A percentile compares a stretch with the other conserved stretches of the same genome.
Evolutionary conservation across 495 filamentous ascomycete genomes (phyloP).

Genomic region (Bacidia rubella): DNA sequence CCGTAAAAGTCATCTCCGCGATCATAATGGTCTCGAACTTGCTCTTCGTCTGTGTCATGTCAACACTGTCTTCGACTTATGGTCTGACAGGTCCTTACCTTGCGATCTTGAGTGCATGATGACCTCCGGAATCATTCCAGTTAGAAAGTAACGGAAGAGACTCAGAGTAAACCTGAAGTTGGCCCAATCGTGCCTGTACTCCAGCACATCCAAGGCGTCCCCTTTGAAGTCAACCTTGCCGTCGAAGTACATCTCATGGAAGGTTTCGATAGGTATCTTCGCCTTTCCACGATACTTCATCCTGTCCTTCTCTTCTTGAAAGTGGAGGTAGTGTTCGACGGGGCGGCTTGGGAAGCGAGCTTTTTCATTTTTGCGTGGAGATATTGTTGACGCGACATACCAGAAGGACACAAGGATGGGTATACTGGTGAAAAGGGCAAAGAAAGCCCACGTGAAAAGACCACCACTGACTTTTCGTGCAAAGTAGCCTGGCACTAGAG

Average conservation of each 20-base stretch:
- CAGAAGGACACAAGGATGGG: slow-evolving; percentile 47
- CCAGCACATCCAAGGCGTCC: slow-evolving; percentile 44
- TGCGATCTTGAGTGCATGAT: slow-evolving; percentile 57
- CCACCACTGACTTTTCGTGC: slow-evolving; percentile 41
- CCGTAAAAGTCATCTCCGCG: slow-evolving; percentile 64
- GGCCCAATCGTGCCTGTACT: slow-evolving; percentile 57
- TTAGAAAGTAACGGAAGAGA: slow-evolving; percentile 53
- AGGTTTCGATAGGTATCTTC: slow-evolving; percentile 53
- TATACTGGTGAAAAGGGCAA: slow-evolving; percentile 39
- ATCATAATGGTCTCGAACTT: slow-evolving; percentile 65
- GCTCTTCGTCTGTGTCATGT: slow-evolving; percentile 48
- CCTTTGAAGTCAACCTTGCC: slow-evolving; percentile 52
- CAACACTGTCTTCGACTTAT: background rate
- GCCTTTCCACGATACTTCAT: slow-evolving; percentile 45
- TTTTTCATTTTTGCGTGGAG: slow-evolving; percentile 50
- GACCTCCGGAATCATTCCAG: slow-evolving; percentile 54
- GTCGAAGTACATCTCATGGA: slow-evolving; percentile 55
- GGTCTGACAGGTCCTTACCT: slow-evolving; percentile 26
- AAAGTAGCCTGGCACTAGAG: slow-evolving; percentile 37
- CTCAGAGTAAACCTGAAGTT: slow-evolving; percentile 54
- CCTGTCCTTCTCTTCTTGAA: slow-evolving; percentile 43
- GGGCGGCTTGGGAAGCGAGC: slow-evolving; percentile 45
- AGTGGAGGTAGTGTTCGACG: slow-evolving; percentile 51
- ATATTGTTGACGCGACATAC: slow-evolving; percentile 41
- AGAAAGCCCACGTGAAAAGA: slow-evolving; percentile 42